These are phyloP conservation scores for Pseudonitzschia delicatissima DNA, from an alignment of 108 stramenopile species.

Conservation along the genomic window DNA sequence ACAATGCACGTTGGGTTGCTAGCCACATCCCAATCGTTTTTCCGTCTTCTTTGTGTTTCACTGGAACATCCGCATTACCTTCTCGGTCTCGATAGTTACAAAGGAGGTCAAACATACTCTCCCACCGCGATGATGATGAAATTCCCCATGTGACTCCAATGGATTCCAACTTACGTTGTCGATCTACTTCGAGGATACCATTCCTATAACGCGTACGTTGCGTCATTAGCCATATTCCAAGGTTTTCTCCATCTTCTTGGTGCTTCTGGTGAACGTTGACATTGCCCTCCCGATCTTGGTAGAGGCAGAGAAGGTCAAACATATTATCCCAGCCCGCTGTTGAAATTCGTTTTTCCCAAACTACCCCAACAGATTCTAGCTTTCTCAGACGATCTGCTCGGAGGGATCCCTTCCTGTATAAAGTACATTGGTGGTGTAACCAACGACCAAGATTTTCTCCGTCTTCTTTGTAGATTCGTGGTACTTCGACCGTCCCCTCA, in stretches of 20 bases:
- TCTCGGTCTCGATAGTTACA: neutral
- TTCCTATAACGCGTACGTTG: neutral
- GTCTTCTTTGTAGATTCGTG: neutral
- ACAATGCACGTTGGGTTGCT: neutral
- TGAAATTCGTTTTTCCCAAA: too few species aligned
- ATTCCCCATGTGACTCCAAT: neutral
- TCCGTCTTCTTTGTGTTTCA: neutral
- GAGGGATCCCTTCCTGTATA: neutral
- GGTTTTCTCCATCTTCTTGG: conserved; percentile 1
- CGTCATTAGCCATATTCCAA: neutral
- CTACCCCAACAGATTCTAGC: neutral
- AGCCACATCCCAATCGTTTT: conserved; percentile 1
- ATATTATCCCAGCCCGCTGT: neutral
- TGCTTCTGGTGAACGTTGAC: conserved; percentile 3
- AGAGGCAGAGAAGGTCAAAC: neutral
- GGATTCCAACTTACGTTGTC: neutral
- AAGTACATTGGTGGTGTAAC: neutral
- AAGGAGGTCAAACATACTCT: neutral
- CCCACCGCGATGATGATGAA: neutral
- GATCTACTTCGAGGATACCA: neutral
- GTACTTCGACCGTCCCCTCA: neutral
- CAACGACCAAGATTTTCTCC: conserved; percentile 14
- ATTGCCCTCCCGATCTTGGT: conserved; percentile 14
- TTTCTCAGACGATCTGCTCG: neutral
- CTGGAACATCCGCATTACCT: neutral